Base-by-base conservation (phyloP, 495 filamentous ascomycete species). In the Lindgomyces ingoldianus region DNA sequence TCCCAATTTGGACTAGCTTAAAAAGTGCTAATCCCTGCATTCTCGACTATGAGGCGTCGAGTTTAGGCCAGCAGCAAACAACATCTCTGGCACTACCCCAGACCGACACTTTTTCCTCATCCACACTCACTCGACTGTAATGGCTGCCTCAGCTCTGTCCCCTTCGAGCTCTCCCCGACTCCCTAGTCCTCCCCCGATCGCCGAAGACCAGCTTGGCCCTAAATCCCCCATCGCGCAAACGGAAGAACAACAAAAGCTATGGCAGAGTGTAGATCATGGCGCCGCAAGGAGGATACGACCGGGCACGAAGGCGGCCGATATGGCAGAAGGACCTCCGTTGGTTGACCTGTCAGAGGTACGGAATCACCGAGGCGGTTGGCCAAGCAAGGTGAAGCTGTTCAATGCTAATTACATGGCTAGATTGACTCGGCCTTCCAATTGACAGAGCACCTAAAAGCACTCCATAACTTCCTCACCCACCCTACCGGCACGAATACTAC, bases 371-470 rank as follows among this genome's bases (percentile, higher is more conserved):
- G 25, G 4, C 12, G 9, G n/a, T 4, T 36, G 24, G 6, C 14
- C 3, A 19, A 36, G 18, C n/a, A 22, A n/a, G 10, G 14, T 49
- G 14, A 19, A 26, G 49, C 16, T 16, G 51, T 14, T 21, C 25
- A n/a, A 41, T 48, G 52, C 52, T 50, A 14, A 65, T 14, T 11
- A 53, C 25, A 39, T 19, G 6, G 9, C 18, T 48, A 77, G 73
- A 76, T 98, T 72, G 92, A 98, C 73, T 96, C 92, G 10, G 89
- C 94, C 57, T 98, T 98, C 73, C 94, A 96, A 75, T 87, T 97
- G n/a, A 94, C 96, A 74, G 94, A 98, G 79, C 95, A 98, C 73
- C 85, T 98, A 49, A 92, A 93, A 76, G 89, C 95, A 14, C 85
- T 98, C 11, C 89, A 96, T 77, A 83, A 90, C 74, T 77, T 86